Evolutionary conservation across 2,329 filamentous ascomycete species (phyloP).

Genomic region (Achaetomium macrosporum): DNA sequence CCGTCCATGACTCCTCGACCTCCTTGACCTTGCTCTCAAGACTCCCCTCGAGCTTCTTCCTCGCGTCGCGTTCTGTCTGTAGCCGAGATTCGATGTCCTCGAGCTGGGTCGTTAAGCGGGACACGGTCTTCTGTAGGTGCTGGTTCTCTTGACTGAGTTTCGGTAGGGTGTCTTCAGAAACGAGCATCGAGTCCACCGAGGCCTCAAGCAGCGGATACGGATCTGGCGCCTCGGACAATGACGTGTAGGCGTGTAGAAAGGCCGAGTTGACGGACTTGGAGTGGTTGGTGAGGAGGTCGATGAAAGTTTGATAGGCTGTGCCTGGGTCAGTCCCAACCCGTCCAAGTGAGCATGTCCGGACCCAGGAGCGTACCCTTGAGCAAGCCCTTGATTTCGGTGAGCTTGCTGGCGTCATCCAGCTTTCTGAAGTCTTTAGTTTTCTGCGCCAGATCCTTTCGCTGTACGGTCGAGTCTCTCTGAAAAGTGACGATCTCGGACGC

Average conservation of each 20-base stretch:
- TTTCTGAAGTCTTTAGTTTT: conserved; percentile 98
- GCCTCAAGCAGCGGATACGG: conserved; percentile 95
- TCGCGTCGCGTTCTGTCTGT: conserved; percentile 67
- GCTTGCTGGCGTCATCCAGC: conserved; percentile 79
- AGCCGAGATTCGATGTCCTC: conserved; percentile 76
- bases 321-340: conserved; percentile 18
- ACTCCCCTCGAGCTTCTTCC: conserved; percentile 69
- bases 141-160: conserved; percentile 85
- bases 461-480: conserved; percentile 90
- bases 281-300: conserved; percentile 92
- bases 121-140: conserved; percentile 73
- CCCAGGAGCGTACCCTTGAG: conserved; percentile 60
- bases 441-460: conserved; percentile 94
- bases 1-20: conserved; percentile 82
- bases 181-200: conserved; percentile 86
- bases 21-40: conserved; percentile 80
- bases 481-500: conserved; percentile 93
- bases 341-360: not conserved
- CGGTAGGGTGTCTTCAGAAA: conserved; percentile 87
- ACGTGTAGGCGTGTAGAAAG: conserved; percentile 88
- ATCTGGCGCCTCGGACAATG: conserved; percentile 90
- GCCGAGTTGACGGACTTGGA: conserved; percentile 90
- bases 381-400: conserved; percentile 81
- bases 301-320: conserved; percentile 90
- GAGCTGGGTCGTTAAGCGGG: conserved; percentile 69